Percentiles rank a stretch among this genome's conserved stretches.
Conservation (phyloP, 768 basidiomycete species). For the Boletus subcaerulescens region DNA sequence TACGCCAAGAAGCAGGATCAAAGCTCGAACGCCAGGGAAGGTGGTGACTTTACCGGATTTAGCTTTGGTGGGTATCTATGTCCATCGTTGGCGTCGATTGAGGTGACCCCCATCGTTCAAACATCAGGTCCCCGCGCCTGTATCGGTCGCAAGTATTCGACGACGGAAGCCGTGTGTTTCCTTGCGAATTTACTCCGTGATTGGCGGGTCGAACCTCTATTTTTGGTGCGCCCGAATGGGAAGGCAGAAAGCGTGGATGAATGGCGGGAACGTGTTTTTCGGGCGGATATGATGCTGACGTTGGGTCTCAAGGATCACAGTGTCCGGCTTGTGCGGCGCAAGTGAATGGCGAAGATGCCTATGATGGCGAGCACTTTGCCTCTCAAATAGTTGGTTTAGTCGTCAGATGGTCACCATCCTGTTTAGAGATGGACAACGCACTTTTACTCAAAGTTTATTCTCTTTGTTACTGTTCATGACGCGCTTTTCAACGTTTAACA, state of each 20-base stretch:
- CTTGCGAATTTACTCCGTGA: constrained; percentile 50
- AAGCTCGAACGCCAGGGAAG: background rate
- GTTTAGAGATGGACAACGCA: too few species aligned
- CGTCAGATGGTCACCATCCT: too few species aligned
- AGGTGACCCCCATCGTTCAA: background rate
- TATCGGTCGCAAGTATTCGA: constrained; percentile 53
- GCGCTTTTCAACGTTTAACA: too few species aligned
- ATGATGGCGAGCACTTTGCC: too few species aligned
- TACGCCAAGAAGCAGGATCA: constrained; percentile 16
- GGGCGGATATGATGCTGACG: constrained; percentile 7
- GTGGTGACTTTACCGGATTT: background rate
- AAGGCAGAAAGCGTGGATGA: constrained; percentile 9
- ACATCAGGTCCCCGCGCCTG: constrained; percentile 46
- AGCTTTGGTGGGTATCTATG: too few species aligned
- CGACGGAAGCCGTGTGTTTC: constrained; percentile 50
- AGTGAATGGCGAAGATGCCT: background rate
- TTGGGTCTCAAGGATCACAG: constrained; percentile 16
- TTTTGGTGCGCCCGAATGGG: constrained; percentile 16
- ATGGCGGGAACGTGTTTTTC: constrained; percentile 17
- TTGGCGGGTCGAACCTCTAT: constrained; percentile 46
- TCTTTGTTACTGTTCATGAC: too few species aligned
- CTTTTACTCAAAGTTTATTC: too few species aligned
- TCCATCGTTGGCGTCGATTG: too few species aligned
- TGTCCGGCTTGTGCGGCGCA: constrained; percentile 10
- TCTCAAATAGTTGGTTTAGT: too few species aligned